A percentile compares a stretch with the other conserved stretches of the same genome.
Evolutionary conservation across 192 early-diverging fungal species (phyloP).

Genomic region (Cetraspora pellucida): DNA sequence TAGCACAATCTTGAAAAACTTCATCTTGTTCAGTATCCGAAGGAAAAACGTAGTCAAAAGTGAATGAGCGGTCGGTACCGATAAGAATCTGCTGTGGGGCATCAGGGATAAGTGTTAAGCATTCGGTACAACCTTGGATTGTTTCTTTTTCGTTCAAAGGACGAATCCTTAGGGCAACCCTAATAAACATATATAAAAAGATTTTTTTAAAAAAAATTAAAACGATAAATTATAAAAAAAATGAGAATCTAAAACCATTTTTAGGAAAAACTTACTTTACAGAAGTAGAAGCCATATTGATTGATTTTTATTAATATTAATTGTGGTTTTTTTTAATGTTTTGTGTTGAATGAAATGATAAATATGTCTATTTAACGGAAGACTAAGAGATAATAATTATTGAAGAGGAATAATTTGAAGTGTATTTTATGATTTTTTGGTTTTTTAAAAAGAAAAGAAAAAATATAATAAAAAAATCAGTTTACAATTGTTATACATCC

Average conservation of each 20-base stretch:
- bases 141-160: slow-evolving; percentile 77
- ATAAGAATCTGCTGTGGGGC: slow-evolving; percentile 71
- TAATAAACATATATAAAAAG: slow-evolving; percentile 14
- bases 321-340: too few species aligned
- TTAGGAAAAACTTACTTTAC: slow-evolving; percentile 23
- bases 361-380: too few species aligned
- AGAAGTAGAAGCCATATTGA: slow-evolving; percentile 20
- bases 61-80: slow-evolving; percentile 64
- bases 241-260: background rate
- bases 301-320: background rate
- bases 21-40: slow-evolving; percentile 53
- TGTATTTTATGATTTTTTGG: too few species aligned
- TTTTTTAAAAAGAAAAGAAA: too few species aligned
- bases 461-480: too few species aligned
- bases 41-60: slow-evolving; percentile 72
- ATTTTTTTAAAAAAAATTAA: too few species aligned
- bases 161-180: slow-evolving; percentile 80
- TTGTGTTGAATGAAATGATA: too few species aligned
- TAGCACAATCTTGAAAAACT: slow-evolving; percentile 62
- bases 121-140: slow-evolving; percentile 62
- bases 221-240: background rate
- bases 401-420: too few species aligned
- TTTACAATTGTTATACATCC: too few species aligned
- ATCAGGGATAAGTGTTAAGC: slow-evolving; percentile 57
- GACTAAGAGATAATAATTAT: too few species aligned